phyloP scores from a whole-genome alignment of 768 basidiomycete genomes.

The Trametes cingulata region DNA sequence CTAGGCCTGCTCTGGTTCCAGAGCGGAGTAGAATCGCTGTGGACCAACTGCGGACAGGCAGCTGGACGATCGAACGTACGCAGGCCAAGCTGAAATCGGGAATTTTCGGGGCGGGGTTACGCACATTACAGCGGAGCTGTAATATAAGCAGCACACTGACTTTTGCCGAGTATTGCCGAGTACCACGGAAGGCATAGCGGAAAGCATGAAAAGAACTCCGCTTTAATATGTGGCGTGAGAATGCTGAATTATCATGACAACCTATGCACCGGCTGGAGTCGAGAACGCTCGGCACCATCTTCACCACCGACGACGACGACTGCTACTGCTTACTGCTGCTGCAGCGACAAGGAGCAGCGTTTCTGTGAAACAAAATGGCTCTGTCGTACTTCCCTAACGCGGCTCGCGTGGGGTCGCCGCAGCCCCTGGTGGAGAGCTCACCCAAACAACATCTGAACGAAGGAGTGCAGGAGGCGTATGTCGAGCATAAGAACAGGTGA shows the following conservation, averaged over 20 bases:
- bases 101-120: background rate
- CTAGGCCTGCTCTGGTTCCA: background rate
- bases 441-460: slow-evolving; percentile 52
- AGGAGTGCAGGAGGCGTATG: slow-evolving; percentile 75
- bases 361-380: slow-evolving; percentile 28
- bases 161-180: background rate
- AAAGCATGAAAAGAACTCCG: background rate
- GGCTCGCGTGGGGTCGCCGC: slow-evolving; percentile 21
- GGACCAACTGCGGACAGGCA: too few species aligned
- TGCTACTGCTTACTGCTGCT: slow-evolving; percentile 12
- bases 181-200: too few species aligned
- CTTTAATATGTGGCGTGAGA: slow-evolving; percentile 11
- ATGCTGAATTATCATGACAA: slow-evolving; percentile 14
- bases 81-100: background rate
- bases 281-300: slow-evolving; percentile 19
- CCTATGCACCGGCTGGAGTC: background rate
- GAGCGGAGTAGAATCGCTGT: background rate
- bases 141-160: background rate
- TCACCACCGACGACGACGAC: slow-evolving; percentile 19
- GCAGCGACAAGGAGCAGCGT: slow-evolving; percentile 14
- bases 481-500: slow-evolving; percentile 75
- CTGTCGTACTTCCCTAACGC: slow-evolving; percentile 31
- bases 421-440: slow-evolving; percentile 20
- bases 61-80: too few species aligned
- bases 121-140: background rate